A percentile compares a stretch with the other conserved stretches of the same genome.
These are phyloP conservation scores for Fusarium aywerte DNA, from an alignment of 2,329 filamentous ascomycete genomes.

Conservation along the genomic window DNA sequence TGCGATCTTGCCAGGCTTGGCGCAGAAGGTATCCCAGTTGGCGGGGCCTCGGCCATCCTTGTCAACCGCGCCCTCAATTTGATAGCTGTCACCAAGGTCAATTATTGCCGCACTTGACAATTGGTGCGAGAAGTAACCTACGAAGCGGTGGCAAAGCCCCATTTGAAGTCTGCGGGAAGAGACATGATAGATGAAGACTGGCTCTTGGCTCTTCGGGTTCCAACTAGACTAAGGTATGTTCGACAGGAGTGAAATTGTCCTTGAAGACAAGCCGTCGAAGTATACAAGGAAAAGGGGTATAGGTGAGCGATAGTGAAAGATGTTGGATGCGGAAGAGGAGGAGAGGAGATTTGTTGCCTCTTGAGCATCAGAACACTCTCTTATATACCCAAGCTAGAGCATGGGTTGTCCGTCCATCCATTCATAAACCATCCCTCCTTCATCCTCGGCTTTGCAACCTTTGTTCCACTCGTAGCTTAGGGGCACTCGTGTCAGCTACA, in stretches of 20 bases:
- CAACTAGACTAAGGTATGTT: slow-evolving; percentile 2
- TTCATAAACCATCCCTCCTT: slow-evolving; percentile 15
- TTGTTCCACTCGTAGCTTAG: slow-evolving; percentile 35
- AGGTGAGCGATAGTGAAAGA: not conserved
- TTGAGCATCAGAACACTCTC: slow-evolving; percentile 33
- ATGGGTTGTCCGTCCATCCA: slow-evolving; percentile 16
- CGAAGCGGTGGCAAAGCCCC: slow-evolving; percentile 84
- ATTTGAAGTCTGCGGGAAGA: slow-evolving; percentile 76
- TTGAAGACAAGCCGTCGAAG: slow-evolving; percentile 5
- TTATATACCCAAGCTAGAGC: slow-evolving; percentile 43
- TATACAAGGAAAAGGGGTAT: slow-evolving; percentile 2
- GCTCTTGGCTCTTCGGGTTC: slow-evolving; percentile 6
- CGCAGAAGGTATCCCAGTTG: slow-evolving; percentile 93
- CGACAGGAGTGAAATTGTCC: not conserved
- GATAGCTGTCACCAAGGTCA: slow-evolving; percentile 70
- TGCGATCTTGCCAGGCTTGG: slow-evolving; percentile 83
- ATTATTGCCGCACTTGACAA: slow-evolving; percentile 18
- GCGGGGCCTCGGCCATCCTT: slow-evolving; percentile 83
- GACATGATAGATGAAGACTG: slow-evolving; percentile 35
- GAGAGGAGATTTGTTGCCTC: slow-evolving; percentile 3
- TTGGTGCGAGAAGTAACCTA: slow-evolving; percentile 53
- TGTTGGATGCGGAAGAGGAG: slow-evolving; percentile 11
- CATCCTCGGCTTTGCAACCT: slow-evolving; percentile 10
- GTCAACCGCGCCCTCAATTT: slow-evolving; percentile 81
- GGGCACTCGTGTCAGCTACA: slow-evolving; percentile 25